Evolutionary conservation across 1,284 basidiomycete genomes (phyloP).

Genomic region (Papiliotrema laurentii): DNA sequence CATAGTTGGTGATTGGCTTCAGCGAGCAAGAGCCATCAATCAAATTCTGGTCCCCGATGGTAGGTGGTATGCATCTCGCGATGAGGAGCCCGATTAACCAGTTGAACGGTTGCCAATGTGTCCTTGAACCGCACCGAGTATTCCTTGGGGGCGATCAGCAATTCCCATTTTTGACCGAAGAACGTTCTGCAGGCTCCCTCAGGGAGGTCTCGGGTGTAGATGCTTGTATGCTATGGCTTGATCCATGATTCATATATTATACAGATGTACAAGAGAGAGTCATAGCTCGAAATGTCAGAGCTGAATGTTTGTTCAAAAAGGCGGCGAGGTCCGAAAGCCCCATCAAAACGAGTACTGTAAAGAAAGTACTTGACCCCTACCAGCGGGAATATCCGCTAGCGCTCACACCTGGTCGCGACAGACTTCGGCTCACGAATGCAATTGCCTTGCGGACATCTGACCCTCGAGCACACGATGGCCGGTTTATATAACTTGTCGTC

Average conservation of each 20-base stretch:
- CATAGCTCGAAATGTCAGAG: too few species aligned
- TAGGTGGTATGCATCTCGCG: conserved; percentile 6
- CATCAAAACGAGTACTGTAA: too few species aligned
- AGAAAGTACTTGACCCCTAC: background rate
- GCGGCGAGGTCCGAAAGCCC: too few species aligned
- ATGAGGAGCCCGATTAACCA: background rate
- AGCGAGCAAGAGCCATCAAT: conserved; percentile 6
- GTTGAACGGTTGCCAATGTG: background rate
- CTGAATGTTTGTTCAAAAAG: too few species aligned
- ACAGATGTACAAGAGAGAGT: too few species aligned
- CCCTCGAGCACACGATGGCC: background rate
- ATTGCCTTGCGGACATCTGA: background rate
- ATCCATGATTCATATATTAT: too few species aligned
- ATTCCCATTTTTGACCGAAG: too few species aligned
- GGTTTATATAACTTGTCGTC: background rate
- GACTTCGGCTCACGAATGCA: background rate
- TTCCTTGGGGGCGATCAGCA: conserved; percentile 5
- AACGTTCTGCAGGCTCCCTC: too few species aligned
- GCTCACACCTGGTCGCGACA: background rate
- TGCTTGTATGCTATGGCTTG: too few species aligned
- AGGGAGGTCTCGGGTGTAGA: too few species aligned
- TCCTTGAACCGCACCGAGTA: conserved; percentile 3
- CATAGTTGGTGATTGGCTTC: conserved; percentile 7
- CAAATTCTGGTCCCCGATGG: conserved; percentile 5
- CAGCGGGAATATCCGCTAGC: background rate